Evolutionary conservation across 2,329 filamentous ascomycete species (phyloP).

Genomic region (Venturia oleaginea): DNA sequence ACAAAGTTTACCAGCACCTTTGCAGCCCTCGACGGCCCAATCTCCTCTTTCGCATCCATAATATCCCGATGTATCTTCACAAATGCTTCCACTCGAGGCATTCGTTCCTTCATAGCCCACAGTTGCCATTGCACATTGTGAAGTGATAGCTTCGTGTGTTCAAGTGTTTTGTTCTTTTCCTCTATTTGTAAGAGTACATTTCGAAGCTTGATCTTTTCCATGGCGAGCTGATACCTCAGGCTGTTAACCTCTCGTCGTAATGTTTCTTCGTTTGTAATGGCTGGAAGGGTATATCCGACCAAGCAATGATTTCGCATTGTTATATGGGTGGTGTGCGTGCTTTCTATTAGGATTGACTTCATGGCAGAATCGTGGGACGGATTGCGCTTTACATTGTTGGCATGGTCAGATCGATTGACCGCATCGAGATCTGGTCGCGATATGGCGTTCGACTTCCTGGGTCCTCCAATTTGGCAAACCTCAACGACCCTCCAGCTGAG

Average conservation of each 20-base stretch:
- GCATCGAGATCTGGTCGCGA: no score
- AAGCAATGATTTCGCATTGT: background rate
- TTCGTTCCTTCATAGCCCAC: background rate
- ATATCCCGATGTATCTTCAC: background rate
- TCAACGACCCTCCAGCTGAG: no score
- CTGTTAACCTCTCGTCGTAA: background rate
- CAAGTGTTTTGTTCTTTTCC: background rate
- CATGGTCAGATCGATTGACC: no score
- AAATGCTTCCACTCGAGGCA: background rate
- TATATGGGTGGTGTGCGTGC: background rate
- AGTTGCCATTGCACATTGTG: background rate
- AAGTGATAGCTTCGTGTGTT: background rate
- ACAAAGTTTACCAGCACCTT: background rate
- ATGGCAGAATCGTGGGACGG: background rate
- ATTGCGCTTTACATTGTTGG: no score
- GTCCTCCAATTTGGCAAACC: no score
- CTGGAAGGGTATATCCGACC: background rate
- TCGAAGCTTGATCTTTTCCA: background rate
- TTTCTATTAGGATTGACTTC: background rate
- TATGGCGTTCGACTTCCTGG: no score
- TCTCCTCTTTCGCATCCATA: background rate
- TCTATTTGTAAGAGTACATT: background rate
- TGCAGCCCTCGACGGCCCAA: background rate
- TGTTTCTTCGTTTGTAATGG: background rate
- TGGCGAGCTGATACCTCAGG: background rate